Evolutionary conservation across 176 grass and related monocot species (phyloP).

Genomic region (Luzula sylvatica): DNA sequence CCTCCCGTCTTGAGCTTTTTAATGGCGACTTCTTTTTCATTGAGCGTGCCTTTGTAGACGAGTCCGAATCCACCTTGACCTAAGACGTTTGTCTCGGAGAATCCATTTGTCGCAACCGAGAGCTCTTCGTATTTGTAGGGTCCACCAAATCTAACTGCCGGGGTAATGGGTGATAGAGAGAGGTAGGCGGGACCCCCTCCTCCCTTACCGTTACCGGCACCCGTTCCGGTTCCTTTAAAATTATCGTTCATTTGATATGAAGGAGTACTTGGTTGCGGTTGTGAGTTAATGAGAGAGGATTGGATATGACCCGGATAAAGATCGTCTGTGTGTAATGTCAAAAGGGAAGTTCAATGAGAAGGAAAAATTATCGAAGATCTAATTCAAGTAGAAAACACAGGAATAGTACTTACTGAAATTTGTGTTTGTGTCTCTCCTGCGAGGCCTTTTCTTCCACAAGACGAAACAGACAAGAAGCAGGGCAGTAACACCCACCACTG

Average conservation of each 20-base stretch:
- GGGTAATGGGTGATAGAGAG: conserved; percentile 5
- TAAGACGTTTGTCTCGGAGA: conserved; percentile 66
- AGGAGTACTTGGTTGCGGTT: too few relatives aligned
- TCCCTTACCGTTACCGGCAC: too few relatives aligned
- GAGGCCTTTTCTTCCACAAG: conserved; percentile 16
- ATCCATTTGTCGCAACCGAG: conserved; percentile 41
- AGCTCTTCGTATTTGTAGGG: conserved; percentile 60
- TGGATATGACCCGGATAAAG: too few relatives aligned
- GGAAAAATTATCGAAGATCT: too few relatives aligned
- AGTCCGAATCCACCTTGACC: conserved; percentile 79
- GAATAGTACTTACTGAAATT: too few relatives aligned
- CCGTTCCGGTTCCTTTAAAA: conserved; percentile 20
- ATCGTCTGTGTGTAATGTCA: too few relatives aligned
- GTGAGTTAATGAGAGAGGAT: too few relatives aligned
- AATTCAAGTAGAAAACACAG: too few relatives aligned
- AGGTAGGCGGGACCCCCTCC: conserved; percentile 16
- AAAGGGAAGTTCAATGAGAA: too few relatives aligned
- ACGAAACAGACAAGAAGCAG: conserved; percentile 28
- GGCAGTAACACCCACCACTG: conserved; percentile 14
- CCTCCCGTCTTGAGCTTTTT: conserved; percentile 56
- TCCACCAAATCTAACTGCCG: conserved; percentile 21
- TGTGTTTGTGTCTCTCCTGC: conserved; percentile 11
- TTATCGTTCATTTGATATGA: conserved; percentile 21
- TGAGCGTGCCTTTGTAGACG: conserved; percentile 58
- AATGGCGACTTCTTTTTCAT: conserved; percentile 62